A percentile compares a stretch with the other conserved stretches of the same genome.
Evolutionary conservation across 2,329 filamentous ascomycete genomes (phyloP).

Genomic region (Aspergillus amoenus): DNA sequence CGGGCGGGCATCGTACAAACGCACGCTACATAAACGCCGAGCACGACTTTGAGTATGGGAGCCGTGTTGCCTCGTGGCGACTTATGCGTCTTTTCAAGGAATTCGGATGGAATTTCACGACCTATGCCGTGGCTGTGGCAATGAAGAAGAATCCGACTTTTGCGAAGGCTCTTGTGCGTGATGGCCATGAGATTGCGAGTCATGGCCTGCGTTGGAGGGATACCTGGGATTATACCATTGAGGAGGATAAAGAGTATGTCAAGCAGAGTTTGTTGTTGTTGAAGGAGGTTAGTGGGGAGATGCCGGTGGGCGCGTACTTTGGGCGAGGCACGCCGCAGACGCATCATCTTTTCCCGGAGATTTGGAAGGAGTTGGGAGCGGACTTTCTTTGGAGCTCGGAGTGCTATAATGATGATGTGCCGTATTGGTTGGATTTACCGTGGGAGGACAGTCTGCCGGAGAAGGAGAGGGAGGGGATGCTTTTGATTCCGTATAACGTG

Average conservation of each 20-base stretch:
- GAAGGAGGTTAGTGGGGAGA: constrained; percentile 47
- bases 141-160: constrained; percentile 51
- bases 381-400: constrained; percentile 52
- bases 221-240: constrained; percentile 46
- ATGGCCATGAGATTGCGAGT: constrained; percentile 52
- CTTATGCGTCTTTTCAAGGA: constrained; percentile 41
- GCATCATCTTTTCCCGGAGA: constrained; percentile 46
- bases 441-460: constrained; percentile 37
- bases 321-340: constrained; percentile 48
- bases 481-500: constrained; percentile 12
- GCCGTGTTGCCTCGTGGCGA: constrained; percentile 10
- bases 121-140: constrained; percentile 47
- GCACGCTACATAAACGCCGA: constrained; percentile 9
- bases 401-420: constrained; percentile 56
- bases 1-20: constrained; percentile 8
- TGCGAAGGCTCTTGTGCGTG: constrained; percentile 48
- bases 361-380: constrained; percentile 54
- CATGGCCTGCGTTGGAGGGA: constrained; percentile 56
- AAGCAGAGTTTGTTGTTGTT: constrained; percentile 43
- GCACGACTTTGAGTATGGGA: constrained; percentile 10
- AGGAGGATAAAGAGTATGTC: constrained; percentile 51
- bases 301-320: constrained; percentile 53
- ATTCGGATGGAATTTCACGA: constrained; percentile 53
- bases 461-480: constrained; percentile 41
- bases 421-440: constrained; percentile 57